phyloP scores from a whole-genome alignment of 2,329 filamentous ascomycete species.

The Aspergillus arachidicola region DNA sequence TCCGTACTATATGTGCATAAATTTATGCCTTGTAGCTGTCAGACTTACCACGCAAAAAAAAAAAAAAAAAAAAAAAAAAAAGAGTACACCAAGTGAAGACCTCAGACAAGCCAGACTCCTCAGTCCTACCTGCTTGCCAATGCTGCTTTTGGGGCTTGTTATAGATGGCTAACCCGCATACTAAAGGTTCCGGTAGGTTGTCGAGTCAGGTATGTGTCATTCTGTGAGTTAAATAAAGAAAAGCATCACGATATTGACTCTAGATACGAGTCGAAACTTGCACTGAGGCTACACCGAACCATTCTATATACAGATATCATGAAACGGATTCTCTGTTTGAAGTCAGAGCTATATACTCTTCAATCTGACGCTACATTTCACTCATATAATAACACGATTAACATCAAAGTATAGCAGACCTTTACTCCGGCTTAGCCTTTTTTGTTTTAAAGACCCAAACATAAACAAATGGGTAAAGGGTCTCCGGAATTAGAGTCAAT shows the following conservation, averaged over 20 bases:
- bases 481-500: slow-evolving; percentile 23
- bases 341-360: background rate
- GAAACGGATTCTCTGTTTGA: no score
- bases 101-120: background rate
- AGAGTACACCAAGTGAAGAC: background rate
- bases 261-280: no score
- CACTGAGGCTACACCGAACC: no score
- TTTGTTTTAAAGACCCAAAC: background rate
- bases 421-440: background rate
- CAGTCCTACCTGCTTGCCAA: no score
- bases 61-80: background rate
- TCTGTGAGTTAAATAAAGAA: no score
- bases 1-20: background rate
- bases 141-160: no score
- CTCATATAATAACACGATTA: background rate
- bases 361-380: background rate
- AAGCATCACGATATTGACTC: no score
- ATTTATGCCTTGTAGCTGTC: background rate
- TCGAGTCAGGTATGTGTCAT: no score
- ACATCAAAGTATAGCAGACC: background rate
- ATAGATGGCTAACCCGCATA: no score
- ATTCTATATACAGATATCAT: no score
- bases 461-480: slow-evolving; percentile 21
- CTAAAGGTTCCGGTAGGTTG: no score
- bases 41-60: background rate